Base-by-base conservation (phyloP, 2,329 filamentous ascomycete species). In the Colletotrichum cereale region DNA sequence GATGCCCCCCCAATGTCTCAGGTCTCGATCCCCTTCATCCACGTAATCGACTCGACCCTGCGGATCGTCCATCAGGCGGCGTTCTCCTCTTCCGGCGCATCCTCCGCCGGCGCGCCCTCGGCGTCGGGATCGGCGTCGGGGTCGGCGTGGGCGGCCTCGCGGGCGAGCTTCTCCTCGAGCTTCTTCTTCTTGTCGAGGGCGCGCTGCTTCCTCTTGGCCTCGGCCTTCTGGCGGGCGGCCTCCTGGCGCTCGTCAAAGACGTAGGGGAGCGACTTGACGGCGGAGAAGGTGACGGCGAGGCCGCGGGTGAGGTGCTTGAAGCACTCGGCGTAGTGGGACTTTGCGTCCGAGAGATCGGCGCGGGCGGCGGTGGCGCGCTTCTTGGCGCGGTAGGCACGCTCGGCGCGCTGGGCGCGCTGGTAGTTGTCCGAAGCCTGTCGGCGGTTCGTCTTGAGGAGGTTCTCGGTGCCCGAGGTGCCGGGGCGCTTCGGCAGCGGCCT, bases 401-500 rank as follows among this genome's bases (percentile, higher is more conserved):
- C 83, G 61, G 83, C 82, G 26, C 79, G 78, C 68, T 80, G 78
- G 5, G 84, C 84, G 58, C 80, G 78, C 53, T 79, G 75, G 68
- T 81, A 80, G 42, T 81, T 78, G 66, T 82, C 76, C 16, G 82
- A 81, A 36, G 83, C 82, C 50, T 78, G 76, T 47, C 78, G 81
- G 34, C 81, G 80, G 66, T 79, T 81, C 63, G 79, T 80, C 56
- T 79, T 78, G 52, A 85, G 81, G 40, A 84, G 76, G 73, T 80
- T 80, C 74, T 84, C 82, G 24, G 84, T 86, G 66, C 82, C 82
- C 0, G 83, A 82, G 18, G 84, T 84, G 68, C 82, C 81, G 6
- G 83, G 82, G 26, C 84, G 79, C n/a, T 63, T 73, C 5, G 75
- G 76, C n/a, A 78, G 75, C 2, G 78, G 76, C 68, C 78, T 78